A percentile compares a stretch with the other conserved stretches of the same genome.
Evolutionary conservation across 2,329 filamentous ascomycete species (phyloP).

Genomic region (Blastomyces emzantsi): DNA sequence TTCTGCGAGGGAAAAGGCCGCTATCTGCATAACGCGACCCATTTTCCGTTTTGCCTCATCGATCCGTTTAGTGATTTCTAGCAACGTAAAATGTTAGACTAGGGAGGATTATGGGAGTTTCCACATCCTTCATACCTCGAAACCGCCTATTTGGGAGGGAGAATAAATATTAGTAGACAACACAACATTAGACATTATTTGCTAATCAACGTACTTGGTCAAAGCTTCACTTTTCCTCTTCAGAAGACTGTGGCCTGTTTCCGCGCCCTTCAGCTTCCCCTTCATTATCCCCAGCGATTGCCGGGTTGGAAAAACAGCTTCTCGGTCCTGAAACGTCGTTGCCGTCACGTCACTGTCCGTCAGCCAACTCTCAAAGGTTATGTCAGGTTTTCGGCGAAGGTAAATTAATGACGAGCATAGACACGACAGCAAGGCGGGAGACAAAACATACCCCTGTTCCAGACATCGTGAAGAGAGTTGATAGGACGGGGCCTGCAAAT

Average conservation of each 20-base stretch:
- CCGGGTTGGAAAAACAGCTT: conserved; percentile 94
- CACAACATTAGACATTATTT: background rate
- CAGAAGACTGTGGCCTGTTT: conserved; percentile 84
- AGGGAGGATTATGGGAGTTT: background rate
- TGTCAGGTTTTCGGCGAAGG: no score
- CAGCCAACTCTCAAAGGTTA: no score
- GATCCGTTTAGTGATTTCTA: conserved; percentile 92
- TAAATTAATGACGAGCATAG: conserved; percentile 16
- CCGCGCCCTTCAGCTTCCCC: conserved; percentile 88
- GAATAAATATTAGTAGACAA: conserved; percentile 14
- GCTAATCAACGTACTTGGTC: conserved; percentile 63
- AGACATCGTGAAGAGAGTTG: conserved; percentile 28
- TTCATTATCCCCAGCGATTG: conserved; percentile 98
- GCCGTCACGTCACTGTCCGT: no score
- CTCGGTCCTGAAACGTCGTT: conserved; percentile 69
- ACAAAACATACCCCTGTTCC: conserved; percentile 30
- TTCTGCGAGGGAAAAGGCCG: conserved; percentile 92
- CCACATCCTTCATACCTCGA: conserved; percentile 53
- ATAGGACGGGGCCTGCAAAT: conserved; percentile 5
- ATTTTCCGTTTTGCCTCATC: conserved; percentile 99
- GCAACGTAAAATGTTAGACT: conserved; percentile 17
- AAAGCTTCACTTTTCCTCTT: conserved; percentile 98
- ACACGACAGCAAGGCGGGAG: background rate
- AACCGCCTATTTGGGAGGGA: conserved; percentile 56
- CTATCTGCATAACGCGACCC: conserved; percentile 98